A percentile compares a stretch with the other conserved stretches of the same genome.
phyloP scores from a whole-genome alignment of 805 yeast genomes.

The Starmerella potacharoeniae region DNA sequence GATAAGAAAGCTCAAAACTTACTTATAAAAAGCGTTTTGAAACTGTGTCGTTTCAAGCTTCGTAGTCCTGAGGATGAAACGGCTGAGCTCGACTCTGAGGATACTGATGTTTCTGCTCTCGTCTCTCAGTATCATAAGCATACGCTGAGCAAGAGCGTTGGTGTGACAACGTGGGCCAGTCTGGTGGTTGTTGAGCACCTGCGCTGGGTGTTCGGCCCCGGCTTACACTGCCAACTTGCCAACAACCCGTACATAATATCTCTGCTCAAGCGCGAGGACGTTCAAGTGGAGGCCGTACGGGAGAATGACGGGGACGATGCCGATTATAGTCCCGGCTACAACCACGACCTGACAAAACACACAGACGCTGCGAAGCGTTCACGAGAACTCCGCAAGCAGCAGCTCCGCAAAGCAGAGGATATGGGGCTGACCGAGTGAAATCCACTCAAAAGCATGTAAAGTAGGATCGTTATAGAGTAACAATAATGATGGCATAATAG shows the following conservation, averaged over 20 bases:
- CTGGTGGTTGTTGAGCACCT: slow-evolving; percentile 28
- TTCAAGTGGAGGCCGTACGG: slow-evolving; percentile 9
- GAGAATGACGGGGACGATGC: background rate
- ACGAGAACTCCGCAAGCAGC: slow-evolving; percentile 14
- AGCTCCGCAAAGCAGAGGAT: slow-evolving; percentile 16
- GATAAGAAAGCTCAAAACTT: slow-evolving; percentile 48
- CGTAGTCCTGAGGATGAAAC: slow-evolving; percentile 25
- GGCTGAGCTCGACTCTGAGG: background rate
- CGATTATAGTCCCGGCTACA: background rate
- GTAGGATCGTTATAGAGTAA: too few relatives aligned
- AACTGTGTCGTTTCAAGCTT: slow-evolving; percentile 36
- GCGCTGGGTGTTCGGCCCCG: slow-evolving; percentile 30
- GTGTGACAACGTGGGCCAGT: slow-evolving; percentile 28
- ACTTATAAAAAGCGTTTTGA: slow-evolving; percentile 47
- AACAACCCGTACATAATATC: slow-evolving; percentile 26
- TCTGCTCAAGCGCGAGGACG: slow-evolving; percentile 17
- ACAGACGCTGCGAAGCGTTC: slow-evolving; percentile 8
- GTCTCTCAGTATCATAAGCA: slow-evolving; percentile 17
- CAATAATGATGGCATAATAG: too few relatives aligned
- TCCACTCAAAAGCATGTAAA: background rate
- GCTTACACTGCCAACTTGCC: slow-evolving; percentile 29
- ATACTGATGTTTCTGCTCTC: slow-evolving; percentile 14
- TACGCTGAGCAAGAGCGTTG: slow-evolving; percentile 18
- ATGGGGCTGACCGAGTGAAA: background rate
- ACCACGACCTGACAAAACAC: background rate